phyloP scores from a whole-genome alignment of 2,329 filamentous ascomycete genomes.

The Beauveria caledonica region DNA sequence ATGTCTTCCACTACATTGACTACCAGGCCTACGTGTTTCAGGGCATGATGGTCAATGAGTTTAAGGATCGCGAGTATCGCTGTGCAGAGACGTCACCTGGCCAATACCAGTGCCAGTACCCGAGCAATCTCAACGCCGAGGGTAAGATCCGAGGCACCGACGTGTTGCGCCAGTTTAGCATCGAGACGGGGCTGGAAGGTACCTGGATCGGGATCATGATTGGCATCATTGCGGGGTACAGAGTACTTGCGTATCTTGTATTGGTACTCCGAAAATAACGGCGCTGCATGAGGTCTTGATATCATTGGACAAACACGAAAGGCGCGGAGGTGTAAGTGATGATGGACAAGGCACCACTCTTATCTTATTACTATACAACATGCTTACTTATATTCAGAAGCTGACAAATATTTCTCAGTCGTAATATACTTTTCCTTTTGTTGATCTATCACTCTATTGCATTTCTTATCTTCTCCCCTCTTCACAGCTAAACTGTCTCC shows the following conservation, averaged over 20 bases:
- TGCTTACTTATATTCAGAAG: no score
- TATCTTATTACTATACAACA: no score
- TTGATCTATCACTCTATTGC: no score
- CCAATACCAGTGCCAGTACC: conserved; percentile 62
- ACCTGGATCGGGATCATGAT: conserved; percentile 70
- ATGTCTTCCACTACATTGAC: conserved; percentile 83
- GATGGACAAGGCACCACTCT: no score
- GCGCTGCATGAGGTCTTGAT: no score
- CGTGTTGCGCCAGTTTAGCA: conserved; percentile 64
- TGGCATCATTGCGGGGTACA: conserved; percentile 65
- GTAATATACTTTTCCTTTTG: no score
- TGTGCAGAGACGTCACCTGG: conserved; percentile 37
- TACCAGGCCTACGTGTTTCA: conserved; percentile 83
- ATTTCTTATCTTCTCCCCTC: no score
- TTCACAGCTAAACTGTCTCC: background rate
- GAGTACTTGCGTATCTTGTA: conserved; percentile 32
- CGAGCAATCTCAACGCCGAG: conserved; percentile 49
- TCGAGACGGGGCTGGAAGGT: conserved; percentile 59
- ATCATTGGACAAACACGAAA: no score
- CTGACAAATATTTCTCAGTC: no score
- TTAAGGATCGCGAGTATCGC: conserved; percentile 53
- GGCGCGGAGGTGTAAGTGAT: no score
- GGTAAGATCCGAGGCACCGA: conserved; percentile 65
- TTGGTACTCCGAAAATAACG: conserved; percentile 8
- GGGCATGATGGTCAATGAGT: conserved; percentile 92